A percentile compares a stretch with the other conserved stretches of the same genome.
These are phyloP conservation scores for Scalesia atractyloides DNA, from an alignment of 129 eudicot genomes.

Conservation along the genomic window DNA sequence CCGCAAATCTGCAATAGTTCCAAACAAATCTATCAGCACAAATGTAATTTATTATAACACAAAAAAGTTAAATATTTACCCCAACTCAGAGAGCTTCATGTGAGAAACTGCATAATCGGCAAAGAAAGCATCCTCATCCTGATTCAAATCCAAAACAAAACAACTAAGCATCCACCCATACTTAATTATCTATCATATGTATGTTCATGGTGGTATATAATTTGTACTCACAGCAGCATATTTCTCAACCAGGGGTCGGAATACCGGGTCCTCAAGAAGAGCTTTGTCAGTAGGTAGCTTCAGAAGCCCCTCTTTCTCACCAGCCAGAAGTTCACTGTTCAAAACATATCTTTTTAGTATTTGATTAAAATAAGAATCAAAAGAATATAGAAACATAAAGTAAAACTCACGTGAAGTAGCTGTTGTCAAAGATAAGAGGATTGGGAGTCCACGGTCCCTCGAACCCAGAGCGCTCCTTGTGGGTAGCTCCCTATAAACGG, in stretches of 20 bases:
- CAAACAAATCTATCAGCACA: background rate
- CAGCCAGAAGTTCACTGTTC: constrained; percentile 73
- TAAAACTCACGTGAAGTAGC: constrained; percentile 68
- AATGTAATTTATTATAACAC: background rate
- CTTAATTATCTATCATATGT: background rate
- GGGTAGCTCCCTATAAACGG: constrained; percentile 65
- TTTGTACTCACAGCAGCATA: constrained; percentile 68
- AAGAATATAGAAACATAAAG: background rate
- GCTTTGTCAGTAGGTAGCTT: constrained; percentile 86
- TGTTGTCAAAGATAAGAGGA: constrained; percentile 79
- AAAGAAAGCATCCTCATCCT: constrained; percentile 91
- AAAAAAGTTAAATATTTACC: constrained; percentile 32
- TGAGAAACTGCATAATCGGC: constrained; percentile 77
- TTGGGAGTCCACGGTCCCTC: constrained; percentile 86
- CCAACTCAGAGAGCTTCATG: constrained; percentile 82
- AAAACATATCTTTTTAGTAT: background rate
- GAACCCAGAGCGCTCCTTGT: constrained; percentile 82
- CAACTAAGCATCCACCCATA: background rate
- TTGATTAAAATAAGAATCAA: too few relatives aligned
- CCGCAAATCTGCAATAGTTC: constrained; percentile 24
- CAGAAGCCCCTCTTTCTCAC: constrained; percentile 79
- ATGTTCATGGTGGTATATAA: background rate
- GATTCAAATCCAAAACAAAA: background rate
- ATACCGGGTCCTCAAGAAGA: constrained; percentile 66
- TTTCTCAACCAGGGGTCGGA: constrained; percentile 72